A percentile compares a stretch with the other conserved stretches of the same genome.
These are phyloP conservation scores for Eleusine coracana DNA, from an alignment of 176 grass and related monocot species.

Conservation along the genomic window DNA sequence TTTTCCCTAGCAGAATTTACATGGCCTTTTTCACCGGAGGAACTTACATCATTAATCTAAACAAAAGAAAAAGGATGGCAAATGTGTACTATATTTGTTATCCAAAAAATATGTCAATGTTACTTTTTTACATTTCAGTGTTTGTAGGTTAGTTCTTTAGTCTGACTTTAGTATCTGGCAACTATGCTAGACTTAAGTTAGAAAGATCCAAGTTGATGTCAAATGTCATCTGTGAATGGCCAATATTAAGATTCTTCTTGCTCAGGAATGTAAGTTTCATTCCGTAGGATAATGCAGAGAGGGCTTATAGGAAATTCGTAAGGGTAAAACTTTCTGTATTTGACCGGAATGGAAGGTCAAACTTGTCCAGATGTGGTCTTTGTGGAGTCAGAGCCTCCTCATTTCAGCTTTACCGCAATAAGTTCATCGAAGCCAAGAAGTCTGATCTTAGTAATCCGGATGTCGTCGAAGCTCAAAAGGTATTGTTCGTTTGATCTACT, in stretches of 20 bases:
- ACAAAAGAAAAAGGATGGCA: neutral
- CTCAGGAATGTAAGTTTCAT: slow-evolving; percentile 22
- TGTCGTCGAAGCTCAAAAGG: slow-evolving; percentile 68
- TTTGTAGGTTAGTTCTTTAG: neutral
- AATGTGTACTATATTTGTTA: slow-evolving; percentile 9
- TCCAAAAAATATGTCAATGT: neutral
- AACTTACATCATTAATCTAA: neutral
- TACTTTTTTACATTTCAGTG: neutral
- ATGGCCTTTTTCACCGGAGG: neutral
- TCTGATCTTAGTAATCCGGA: slow-evolving; percentile 43
- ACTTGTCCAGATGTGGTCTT: slow-evolving; percentile 73
- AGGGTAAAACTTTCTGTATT: slow-evolving; percentile 53
- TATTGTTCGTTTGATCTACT: slow-evolving; percentile 17
- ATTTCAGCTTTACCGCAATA: slow-evolving; percentile 66
- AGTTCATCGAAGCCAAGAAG: slow-evolving; percentile 57
- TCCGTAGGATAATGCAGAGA: slow-evolving; percentile 78
- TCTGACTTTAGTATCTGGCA: neutral
- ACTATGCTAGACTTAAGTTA: neutral
- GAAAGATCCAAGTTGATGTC: neutral
- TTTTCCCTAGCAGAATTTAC: neutral
- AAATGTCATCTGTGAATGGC: neutral
- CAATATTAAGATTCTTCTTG: slow-evolving; percentile 2
- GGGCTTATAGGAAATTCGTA: slow-evolving; percentile 74
- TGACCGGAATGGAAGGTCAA: slow-evolving; percentile 53
- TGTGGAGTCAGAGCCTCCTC: slow-evolving; percentile 71